Evolutionary conservation across 2,329 filamentous ascomycete genomes (phyloP).

Genomic region (Byssothecium circinans): DNA sequence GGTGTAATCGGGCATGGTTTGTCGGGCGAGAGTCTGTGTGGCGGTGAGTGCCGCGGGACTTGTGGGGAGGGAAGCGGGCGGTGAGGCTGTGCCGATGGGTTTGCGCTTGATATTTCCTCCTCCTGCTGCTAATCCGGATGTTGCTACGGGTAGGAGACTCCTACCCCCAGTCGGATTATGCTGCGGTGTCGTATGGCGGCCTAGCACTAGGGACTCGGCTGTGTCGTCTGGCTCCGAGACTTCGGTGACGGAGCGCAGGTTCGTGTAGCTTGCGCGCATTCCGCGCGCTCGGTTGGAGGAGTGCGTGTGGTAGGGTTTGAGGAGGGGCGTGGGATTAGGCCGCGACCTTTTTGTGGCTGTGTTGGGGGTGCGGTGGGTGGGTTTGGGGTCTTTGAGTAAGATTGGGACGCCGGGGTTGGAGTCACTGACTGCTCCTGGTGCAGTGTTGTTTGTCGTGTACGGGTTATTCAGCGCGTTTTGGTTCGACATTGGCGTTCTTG

Average conservation of each 20-base stretch:
- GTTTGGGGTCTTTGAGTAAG: not conserved
- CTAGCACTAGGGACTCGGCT: slow-evolving; percentile 24
- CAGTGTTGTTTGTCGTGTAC: not conserved
- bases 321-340: slow-evolving; percentile 25
- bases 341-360: slow-evolving; percentile 18
- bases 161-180: no score
- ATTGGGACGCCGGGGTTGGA: not conserved
- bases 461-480: slow-evolving; percentile 5
- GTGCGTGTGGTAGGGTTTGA: slow-evolving; percentile 36
- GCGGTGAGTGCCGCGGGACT: slow-evolving; percentile 22
- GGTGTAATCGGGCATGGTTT: slow-evolving; percentile 24
- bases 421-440: slow-evolving; percentile 4
- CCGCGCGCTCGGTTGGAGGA: slow-evolving; percentile 38
- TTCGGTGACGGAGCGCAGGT: slow-evolving; percentile 38
- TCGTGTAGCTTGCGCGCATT: slow-evolving; percentile 34
- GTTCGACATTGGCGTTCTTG: not conserved
- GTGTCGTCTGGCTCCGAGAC: slow-evolving; percentile 34
- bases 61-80: slow-evolving; percentile 2
- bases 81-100: slow-evolving; percentile 20
- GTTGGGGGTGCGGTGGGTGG: slow-evolving; percentile 9
- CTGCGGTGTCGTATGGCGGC: slow-evolving; percentile 12
- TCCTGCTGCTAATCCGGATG: slow-evolving; percentile 16
- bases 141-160: slow-evolving; percentile 13
- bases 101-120: slow-evolving; percentile 28
- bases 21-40: slow-evolving; percentile 26